Conservation (phyloP, 345 rosid species). For the Eucalyptus tenuipes region DNA sequence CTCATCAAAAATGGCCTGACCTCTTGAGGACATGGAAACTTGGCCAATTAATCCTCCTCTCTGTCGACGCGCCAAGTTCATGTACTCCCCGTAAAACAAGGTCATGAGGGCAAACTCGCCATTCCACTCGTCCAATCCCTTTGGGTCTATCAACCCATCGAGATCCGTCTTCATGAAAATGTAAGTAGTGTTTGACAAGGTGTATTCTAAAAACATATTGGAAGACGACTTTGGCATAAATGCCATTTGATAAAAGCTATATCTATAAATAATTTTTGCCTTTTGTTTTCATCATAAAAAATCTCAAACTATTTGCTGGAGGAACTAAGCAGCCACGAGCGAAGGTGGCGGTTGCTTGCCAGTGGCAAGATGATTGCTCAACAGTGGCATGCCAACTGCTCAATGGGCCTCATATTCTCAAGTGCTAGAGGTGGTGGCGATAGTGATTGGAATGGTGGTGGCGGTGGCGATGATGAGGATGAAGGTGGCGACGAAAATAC, state of each 20-base stretch:
- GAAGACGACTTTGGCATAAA: not conserved
- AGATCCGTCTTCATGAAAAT: not conserved
- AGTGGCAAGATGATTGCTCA: not conserved
- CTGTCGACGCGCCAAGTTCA: accelerated
- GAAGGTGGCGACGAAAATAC: not conserved
- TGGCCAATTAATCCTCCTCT: not conserved
- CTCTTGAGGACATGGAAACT: not conserved
- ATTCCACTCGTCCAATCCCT: not conserved
- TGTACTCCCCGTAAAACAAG: not conserved
- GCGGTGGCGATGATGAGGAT: not conserved
- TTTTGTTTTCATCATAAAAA: no score
- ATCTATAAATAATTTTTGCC: accelerated
- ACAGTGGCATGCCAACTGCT: not conserved
- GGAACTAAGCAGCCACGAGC: not conserved
- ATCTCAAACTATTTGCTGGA: not conserved
- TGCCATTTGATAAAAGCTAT: not conserved
- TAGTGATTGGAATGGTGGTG: not conserved
- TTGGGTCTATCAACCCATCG: not conserved
- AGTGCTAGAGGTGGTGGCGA: not conserved
- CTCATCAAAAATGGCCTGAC: not conserved
- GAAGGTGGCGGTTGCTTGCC: not conserved
- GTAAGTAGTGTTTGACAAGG: not conserved
- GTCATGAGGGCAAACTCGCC: not conserved
- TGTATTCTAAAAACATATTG: not conserved
- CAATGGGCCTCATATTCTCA: not conserved